A percentile compares a stretch with the other conserved stretches of the same genome.
phyloP scores from a whole-genome alignment of 306 rosid genomes.

The Bauhinia variegata region DNA sequence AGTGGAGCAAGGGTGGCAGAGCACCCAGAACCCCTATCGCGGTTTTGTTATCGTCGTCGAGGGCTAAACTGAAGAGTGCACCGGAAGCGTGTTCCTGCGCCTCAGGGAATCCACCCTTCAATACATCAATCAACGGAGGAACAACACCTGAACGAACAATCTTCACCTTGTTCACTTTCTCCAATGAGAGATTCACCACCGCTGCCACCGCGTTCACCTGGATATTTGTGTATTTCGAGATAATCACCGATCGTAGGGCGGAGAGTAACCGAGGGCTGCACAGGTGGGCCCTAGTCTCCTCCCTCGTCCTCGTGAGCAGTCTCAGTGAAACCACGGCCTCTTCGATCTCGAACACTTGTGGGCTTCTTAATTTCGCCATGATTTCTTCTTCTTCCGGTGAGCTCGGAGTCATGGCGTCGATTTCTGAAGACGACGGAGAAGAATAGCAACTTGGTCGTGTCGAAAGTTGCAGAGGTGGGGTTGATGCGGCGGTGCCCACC shows the following conservation, averaged over 20 bases:
- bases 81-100: slow-evolving; percentile 86
- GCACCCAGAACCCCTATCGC: slow-evolving; percentile 91
- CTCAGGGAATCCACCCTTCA: slow-evolving; percentile 67
- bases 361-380: slow-evolving; percentile 53
- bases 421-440: slow-evolving; percentile 69
- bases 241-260: slow-evolving; percentile 48
- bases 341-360: slow-evolving; percentile 50
- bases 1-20: slow-evolving; percentile 63
- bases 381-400: slow-evolving; percentile 57
- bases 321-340: slow-evolving; percentile 62
- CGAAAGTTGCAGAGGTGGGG: slow-evolving; percentile 55
- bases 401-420: slow-evolving; percentile 41
- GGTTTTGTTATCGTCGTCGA: slow-evolving; percentile 72
- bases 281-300: slow-evolving; percentile 57
- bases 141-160: slow-evolving; percentile 90
- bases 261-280: slow-evolving; percentile 59
- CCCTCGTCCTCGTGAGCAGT: slow-evolving; percentile 57
- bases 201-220: slow-evolving; percentile 82
- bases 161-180: slow-evolving; percentile 67
- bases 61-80: slow-evolving; percentile 81
- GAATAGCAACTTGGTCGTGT: slow-evolving; percentile 64
- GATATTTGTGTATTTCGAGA: slow-evolving; percentile 51
- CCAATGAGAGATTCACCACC: slow-evolving; percentile 74
- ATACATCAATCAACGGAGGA: slow-evolving; percentile 69
- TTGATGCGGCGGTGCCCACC: slow-evolving; percentile 31